A percentile compares a stretch with the other conserved stretches of the same genome.
These are phyloP conservation scores for Auxenochlorella pyrenoidosa DNA, from an alignment of 139 green algal species.

Conservation along the genomic window DNA sequence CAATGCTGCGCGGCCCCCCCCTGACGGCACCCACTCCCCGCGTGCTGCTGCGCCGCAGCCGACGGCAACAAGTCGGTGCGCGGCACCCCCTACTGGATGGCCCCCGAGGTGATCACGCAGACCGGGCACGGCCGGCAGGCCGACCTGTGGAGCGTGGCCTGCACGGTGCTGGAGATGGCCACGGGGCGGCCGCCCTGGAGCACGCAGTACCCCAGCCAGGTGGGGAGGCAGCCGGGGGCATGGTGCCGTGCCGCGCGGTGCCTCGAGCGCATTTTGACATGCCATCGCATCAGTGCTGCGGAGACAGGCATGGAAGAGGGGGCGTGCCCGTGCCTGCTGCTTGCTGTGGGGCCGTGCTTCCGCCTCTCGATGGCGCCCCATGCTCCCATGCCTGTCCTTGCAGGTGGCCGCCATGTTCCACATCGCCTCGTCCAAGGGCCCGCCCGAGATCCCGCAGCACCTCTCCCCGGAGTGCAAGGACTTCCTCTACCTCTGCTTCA, in stretches of 20 bases:
- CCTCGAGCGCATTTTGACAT: no score
- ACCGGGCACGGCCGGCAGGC: slow-evolving; percentile 81
- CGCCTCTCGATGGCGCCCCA: not conserved
- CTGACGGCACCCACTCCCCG: no score
- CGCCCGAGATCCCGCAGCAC: slow-evolving; percentile 80
- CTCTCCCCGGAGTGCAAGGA: slow-evolving; percentile 85
- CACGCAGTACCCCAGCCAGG: slow-evolving; percentile 58
- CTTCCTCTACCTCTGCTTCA: slow-evolving; percentile 96
- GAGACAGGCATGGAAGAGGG: no score
- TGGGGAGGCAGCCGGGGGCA: not conserved
- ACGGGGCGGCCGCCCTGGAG: slow-evolving; percentile 91
- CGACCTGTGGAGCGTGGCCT: slow-evolving; percentile 97
- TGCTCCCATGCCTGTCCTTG: not conserved
- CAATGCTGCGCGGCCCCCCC: no score
- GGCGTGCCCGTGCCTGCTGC: not conserved
- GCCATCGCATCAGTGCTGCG: no score
- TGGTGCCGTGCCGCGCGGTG: no score
- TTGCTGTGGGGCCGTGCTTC: not conserved
- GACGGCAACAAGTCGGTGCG: slow-evolving; percentile 88
- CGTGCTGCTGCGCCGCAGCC: slow-evolving; percentile 20
- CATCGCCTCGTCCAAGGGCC: slow-evolving; percentile 85
- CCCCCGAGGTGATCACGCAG: slow-evolving; percentile 96
- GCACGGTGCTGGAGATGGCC: slow-evolving; percentile 97
- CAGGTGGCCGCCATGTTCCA: slow-evolving; percentile 91
- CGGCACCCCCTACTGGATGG: slow-evolving; percentile 99